Conservation (phyloP, 2,329 filamentous ascomycete species). For the Talaromyces funiculosus region DNA sequence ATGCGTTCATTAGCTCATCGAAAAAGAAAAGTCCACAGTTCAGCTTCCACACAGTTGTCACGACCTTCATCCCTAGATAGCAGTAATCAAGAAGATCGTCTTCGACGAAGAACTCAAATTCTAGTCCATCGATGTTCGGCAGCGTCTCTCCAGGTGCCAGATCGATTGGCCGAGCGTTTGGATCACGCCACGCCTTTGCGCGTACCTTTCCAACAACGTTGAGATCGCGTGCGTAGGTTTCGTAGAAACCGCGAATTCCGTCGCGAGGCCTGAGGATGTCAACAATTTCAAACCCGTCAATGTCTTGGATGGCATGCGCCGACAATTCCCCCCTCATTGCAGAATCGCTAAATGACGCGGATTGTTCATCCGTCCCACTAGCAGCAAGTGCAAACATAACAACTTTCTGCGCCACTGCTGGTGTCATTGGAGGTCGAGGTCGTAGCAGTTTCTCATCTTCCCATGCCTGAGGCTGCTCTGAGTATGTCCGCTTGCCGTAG, state of each 20-base stretch:
- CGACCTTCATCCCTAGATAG: slow-evolving; percentile 60
- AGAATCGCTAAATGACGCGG: slow-evolving; percentile 33
- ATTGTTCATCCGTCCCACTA: slow-evolving; percentile 38
- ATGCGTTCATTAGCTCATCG: slow-evolving; percentile 51
- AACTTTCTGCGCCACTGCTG: slow-evolving; percentile 44
- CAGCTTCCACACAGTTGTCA: slow-evolving; percentile 51
- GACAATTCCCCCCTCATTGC: slow-evolving; percentile 31
- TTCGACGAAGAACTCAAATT: slow-evolving; percentile 63
- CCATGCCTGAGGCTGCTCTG: slow-evolving; percentile 29
- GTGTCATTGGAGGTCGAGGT: slow-evolving; percentile 34
- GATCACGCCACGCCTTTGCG: slow-evolving; percentile 48
- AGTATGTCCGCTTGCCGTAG: slow-evolving; percentile 32
- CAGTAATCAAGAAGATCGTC: slow-evolving; percentile 53
- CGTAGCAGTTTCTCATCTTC: slow-evolving; percentile 23
- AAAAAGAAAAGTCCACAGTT: slow-evolving; percentile 60
- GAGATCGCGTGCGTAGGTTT: slow-evolving; percentile 38
- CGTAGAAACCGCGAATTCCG: slow-evolving; percentile 46
- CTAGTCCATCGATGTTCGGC: slow-evolving; percentile 18
- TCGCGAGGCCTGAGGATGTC: slow-evolving; percentile 45
- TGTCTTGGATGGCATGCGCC: slow-evolving; percentile 43
- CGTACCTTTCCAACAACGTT: slow-evolving; percentile 49
- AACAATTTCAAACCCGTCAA: slow-evolving; percentile 57
- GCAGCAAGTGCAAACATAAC: slow-evolving; percentile 48
- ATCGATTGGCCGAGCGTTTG: slow-evolving; percentile 34
- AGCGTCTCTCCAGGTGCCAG: slow-evolving; percentile 30